Conservation (phyloP, 129 eudicot genomes). For the Gnaphalium uliginosum region DNA sequence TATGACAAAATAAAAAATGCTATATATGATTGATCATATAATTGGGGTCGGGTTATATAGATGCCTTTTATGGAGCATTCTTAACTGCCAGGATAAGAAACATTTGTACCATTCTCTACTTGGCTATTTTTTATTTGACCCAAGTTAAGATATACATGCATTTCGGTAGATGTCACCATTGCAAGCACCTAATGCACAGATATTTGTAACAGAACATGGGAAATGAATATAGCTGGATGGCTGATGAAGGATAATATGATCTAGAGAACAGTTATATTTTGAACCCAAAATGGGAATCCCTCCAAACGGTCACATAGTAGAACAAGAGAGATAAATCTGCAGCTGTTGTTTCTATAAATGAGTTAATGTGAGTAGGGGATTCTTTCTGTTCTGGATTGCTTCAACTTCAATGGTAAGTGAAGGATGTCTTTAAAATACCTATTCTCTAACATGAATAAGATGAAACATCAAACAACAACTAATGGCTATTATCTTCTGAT, state of each 20-base stretch:
- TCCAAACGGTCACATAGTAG: slow-evolving; percentile 6
- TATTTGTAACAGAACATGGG: neutral
- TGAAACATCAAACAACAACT: slow-evolving; percentile 16
- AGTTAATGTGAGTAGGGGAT: slow-evolving; percentile 23
- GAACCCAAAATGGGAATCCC: slow-evolving; percentile 16
- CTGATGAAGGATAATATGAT: neutral
- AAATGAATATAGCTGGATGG: neutral
- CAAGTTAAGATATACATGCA: too few species aligned
- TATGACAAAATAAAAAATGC: too few species aligned
- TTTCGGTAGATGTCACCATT: neutral
- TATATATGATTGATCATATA: too few species aligned
- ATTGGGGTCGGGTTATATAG: too few species aligned
- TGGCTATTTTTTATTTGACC: too few species aligned
- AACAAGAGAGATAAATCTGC: slow-evolving; percentile 1
- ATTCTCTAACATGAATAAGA: slow-evolving; percentile 23
- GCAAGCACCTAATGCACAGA: neutral
- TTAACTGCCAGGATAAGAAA: too few species aligned
- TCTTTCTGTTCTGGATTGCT: slow-evolving; percentile 16
- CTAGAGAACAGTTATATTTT: neutral
- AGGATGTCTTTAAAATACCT: slow-evolving; percentile 20
- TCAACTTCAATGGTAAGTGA: slow-evolving; percentile 28
- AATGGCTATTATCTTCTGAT: slow-evolving; percentile 21
- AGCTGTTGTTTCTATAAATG: slow-evolving; percentile 30
- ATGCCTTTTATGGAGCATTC: too few species aligned
- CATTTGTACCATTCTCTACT: too few species aligned